Conservation (phyloP, 176 grass and related monocot species). For the Raddia distichophylla region DNA sequence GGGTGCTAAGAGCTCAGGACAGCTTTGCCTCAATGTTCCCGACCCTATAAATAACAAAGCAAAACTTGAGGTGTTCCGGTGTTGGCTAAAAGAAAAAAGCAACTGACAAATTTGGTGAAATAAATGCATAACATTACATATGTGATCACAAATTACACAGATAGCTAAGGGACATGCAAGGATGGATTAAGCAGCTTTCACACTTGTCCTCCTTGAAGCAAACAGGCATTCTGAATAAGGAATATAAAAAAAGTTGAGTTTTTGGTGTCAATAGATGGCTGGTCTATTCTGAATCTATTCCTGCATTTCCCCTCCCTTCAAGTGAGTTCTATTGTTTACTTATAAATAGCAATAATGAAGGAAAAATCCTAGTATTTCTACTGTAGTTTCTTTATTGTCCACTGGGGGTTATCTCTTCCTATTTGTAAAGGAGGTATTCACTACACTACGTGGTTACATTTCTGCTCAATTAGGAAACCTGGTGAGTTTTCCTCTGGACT, state of each 20-base stretch:
- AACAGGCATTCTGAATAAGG: slow-evolving; percentile 12
- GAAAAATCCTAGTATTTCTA: neutral
- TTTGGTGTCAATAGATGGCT: slow-evolving; percentile 27
- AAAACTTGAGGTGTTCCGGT: slow-evolving; percentile 32
- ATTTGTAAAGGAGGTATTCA: neutral
- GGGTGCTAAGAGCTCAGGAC: slow-evolving; percentile 24
- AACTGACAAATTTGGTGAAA: slow-evolving; percentile 28
- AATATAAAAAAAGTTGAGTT: neutral
- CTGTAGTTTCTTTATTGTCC: neutral
- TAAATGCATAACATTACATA: neutral
- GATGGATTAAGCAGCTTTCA: slow-evolving; percentile 19
- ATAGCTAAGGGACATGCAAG: slow-evolving; percentile 20
- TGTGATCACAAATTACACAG: neutral
- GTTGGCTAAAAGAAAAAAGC: slow-evolving; percentile 5
- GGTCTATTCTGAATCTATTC: slow-evolving; percentile 8
- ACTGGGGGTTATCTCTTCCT: too few relatives aligned
- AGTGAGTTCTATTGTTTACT: neutral
- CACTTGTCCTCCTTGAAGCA: slow-evolving; percentile 3
- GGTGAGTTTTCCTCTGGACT: neutral
- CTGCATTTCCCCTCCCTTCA: neutral
- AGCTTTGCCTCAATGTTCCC: neutral
- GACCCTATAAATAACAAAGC: slow-evolving; percentile 50
- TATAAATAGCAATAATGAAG: neutral
- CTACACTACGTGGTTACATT: neutral
- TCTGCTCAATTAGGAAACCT: neutral